A percentile compares a stretch with the other conserved stretches of the same genome.
These are phyloP conservation scores for Rhodotorula toruloides DNA, from an alignment of 768 basidiomycete species.

Conservation along the genomic window DNA sequence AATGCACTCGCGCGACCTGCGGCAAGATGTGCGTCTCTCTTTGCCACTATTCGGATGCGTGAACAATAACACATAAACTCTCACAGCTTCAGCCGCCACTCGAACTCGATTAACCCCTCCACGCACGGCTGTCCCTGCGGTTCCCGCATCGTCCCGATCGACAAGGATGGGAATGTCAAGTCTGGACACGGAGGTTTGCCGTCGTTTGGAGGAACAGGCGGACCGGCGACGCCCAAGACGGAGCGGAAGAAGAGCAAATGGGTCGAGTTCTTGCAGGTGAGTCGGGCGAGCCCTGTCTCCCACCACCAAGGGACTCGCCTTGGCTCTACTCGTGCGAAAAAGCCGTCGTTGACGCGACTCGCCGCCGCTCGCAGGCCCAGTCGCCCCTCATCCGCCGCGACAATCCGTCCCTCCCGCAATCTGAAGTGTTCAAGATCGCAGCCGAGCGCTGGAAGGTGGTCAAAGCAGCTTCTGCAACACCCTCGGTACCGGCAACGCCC, in stretches of 20 bases:
- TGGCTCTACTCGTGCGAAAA: neutral
- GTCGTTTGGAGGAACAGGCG: neutral
- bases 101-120: slow-evolving; percentile 45
- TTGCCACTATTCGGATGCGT: neutral
- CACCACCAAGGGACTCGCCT: too few species aligned
- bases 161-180: slow-evolving; percentile 42
- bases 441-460: slow-evolving; percentile 38
- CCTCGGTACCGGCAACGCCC: neutral
- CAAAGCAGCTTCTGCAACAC: slow-evolving; percentile 4
- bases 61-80: neutral
- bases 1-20: slow-evolving; percentile 39
- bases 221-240: neutral
- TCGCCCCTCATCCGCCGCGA: slow-evolving; percentile 42
- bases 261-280: slow-evolving; percentile 13
- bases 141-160: slow-evolving; percentile 11
- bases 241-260: slow-evolving; percentile 5
- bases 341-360: slow-evolving; percentile 21
- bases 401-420: slow-evolving; percentile 42
- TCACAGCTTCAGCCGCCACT: slow-evolving; percentile 33
- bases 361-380: slow-evolving; percentile 30
- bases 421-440: slow-evolving; percentile 44
- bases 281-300: neutral
- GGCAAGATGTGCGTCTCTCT: slow-evolving; percentile 44
- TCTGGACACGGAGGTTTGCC: slow-evolving; percentile 10
- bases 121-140: slow-evolving; percentile 46